These are phyloP conservation scores for Phytophthora europaea DNA, from an alignment of 352 stramenopile species.

Conservation along the genomic window DNA sequence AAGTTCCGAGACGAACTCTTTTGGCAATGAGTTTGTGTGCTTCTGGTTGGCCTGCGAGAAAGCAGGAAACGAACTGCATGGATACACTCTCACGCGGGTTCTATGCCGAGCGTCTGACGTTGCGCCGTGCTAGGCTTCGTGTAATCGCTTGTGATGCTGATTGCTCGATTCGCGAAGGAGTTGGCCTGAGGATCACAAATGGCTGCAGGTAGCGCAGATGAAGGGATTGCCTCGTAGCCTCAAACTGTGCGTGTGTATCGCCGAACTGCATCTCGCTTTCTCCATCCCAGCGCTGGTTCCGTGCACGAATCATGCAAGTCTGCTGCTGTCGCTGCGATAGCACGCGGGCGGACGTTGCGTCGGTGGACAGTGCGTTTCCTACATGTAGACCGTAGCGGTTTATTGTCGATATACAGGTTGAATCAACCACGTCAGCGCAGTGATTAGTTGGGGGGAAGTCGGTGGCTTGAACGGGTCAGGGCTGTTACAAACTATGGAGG, in stretches of 20 bases:
- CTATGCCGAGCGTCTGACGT: constrained; percentile 26
- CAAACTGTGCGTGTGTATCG: too few relatives aligned
- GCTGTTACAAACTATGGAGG: too few relatives aligned
- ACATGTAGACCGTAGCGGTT: too few relatives aligned
- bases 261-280: too few relatives aligned
- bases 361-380: background rate
- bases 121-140: constrained; percentile 2
- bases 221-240: too few relatives aligned
- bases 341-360: background rate
- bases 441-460: background rate
- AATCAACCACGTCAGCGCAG: too few relatives aligned
- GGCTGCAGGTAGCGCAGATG: too few relatives aligned
- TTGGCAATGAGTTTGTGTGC: constrained; percentile 1
- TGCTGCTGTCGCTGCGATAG: background rate
- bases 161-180: background rate
- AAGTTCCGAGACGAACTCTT: background rate
- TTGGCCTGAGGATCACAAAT: too few relatives aligned
- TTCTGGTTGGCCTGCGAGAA: constrained; percentile 17
- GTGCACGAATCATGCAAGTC: too few relatives aligned
- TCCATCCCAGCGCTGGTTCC: too few relatives aligned
- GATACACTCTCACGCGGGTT: constrained; percentile 11
- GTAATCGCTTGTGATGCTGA: constrained; percentile 21
- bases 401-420: too few relatives aligned
- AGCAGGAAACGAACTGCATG: background rate
- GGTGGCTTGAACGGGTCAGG: too few relatives aligned